These are phyloP conservation scores for Entonaema liquescens DNA, from an alignment of 495 filamentous ascomycete species.

Conservation along the genomic window DNA sequence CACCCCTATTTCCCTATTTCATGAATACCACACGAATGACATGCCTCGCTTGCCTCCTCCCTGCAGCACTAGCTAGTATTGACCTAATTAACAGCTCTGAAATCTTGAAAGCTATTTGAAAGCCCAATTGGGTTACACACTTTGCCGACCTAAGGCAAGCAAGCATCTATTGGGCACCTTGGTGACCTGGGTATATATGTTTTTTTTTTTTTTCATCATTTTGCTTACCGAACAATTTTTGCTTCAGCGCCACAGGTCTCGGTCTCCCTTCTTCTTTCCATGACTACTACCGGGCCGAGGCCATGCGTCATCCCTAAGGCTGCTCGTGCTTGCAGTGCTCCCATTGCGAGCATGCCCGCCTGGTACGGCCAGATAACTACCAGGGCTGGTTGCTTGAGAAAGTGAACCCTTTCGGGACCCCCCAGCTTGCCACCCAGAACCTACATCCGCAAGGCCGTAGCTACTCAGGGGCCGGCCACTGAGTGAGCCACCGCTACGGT, in stretches of 20 bases:
- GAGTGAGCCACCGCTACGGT: slow-evolving; percentile 31
- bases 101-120: neutral
- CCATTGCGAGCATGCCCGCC: slow-evolving; percentile 39
- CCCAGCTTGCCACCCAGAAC: slow-evolving; percentile 52
- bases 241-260: slow-evolving; percentile 55
- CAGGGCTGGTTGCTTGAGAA: slow-evolving; percentile 74
- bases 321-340: slow-evolving; percentile 23
- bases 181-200: neutral
- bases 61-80: neutral
- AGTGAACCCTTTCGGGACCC: slow-evolving; percentile 57
- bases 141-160: neutral
- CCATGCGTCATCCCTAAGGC: slow-evolving; percentile 50
- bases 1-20: neutral
- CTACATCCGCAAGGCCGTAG: slow-evolving; percentile 59
- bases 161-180: neutral
- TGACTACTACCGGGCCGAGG: slow-evolving; percentile 53
- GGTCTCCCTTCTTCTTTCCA: slow-evolving; percentile 53
- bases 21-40: neutral
- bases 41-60: neutral
- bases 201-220: neutral
- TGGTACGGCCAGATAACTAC: slow-evolving; percentile 84
- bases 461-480: slow-evolving; percentile 56
- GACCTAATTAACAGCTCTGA: neutral
- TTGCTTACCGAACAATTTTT: neutral
- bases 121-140: neutral